These are phyloP conservation scores for Pezicula rhizophila DNA, from an alignment of 2,329 filamentous ascomycete species.

Conservation along the genomic window DNA sequence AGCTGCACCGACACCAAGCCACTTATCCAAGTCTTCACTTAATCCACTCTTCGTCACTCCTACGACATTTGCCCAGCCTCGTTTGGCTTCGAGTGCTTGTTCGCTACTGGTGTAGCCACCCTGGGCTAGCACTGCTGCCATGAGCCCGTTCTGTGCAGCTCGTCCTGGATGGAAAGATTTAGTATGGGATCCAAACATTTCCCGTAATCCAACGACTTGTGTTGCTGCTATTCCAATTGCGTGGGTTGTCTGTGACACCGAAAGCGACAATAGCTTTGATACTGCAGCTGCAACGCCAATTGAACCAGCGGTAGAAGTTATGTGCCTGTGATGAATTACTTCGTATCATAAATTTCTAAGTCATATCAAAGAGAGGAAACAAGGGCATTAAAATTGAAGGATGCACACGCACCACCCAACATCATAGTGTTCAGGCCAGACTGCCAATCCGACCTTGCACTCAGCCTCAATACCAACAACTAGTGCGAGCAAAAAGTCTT, in stretches of 20 bases:
- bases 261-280: conserved; percentile 38
- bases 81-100: conserved; percentile 42
- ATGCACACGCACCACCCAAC: conserved; percentile 34
- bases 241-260: conserved; percentile 34
- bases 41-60: conserved; percentile 34
- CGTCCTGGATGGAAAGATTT: conserved; percentile 50
- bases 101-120: conserved; percentile 43
- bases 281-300: conserved; percentile 48
- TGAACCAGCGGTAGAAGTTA: conserved; percentile 44
- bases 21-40: conserved; percentile 29
- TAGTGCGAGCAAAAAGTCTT: conserved; percentile 44
- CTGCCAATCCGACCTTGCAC: conserved; percentile 44
- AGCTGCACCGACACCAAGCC: conserved; percentile 24
- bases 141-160: conserved; percentile 44
- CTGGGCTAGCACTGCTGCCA: conserved; percentile 39
- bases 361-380: conserved; percentile 3
- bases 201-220: conserved; percentile 46
- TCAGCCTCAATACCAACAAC: conserved; percentile 45
- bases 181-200: conserved; percentile 49
- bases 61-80: conserved; percentile 48
- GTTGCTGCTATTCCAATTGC: conserved; percentile 48
- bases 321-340: conserved; percentile 28
- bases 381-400: conserved; percentile 12
- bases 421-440: conserved; percentile 49
- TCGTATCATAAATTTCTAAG: too few species aligned